Evolutionary conservation across 1,139 yeast genomes (phyloP), one percentile per base, ranked within the genome.

Genomic region (Kodamaea ohmeri): DNA sequence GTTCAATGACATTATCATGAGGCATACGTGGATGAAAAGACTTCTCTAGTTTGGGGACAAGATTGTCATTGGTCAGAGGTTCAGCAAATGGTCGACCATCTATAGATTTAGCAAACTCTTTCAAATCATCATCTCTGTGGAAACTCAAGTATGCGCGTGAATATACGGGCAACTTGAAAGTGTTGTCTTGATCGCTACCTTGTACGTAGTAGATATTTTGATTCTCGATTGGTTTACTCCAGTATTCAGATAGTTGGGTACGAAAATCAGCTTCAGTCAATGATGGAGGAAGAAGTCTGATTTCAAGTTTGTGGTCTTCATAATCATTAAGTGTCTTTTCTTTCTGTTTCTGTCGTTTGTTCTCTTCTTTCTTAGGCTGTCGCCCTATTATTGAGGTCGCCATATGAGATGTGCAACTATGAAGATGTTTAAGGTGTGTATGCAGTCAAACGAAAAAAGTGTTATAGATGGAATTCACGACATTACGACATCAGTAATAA

Each of bases 261-360:
- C 43, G 40, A 39, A 67, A 67, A 24, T 52, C 60, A 0, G 45
- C 46, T 34, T 57, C 55, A 1, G 48, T 39, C 21, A 68, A 38
- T 6, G 41, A 50, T 0, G 75, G 70, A 1, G 74, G 73, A 22
- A 70, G 46, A 16, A 56, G 48, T 25, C 74, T 53, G 4, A 69
- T 39, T 9, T 37, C 35, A 9, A 32, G 33, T 21, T 32, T 28
- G 24, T 25, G 21, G 18, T 28, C 28, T 16, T 34, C 25, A 9
- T 22, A 12, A 2, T 28, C 29, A 2, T 17, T 9, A 6, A 13
- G 12, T 5, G 24, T 12, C 31, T 16, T 11, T 14, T 4, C 14
- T 34, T 14, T 8, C 13, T 20, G 26, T 28, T 24, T 13, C 17
- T 12, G 16, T 28, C 30, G 9, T 20, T 16, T 12, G 11, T 9